Conservation (phyloP, 2,329 filamentous ascomycete genomes). For the Monosporascus sp. region DNA sequence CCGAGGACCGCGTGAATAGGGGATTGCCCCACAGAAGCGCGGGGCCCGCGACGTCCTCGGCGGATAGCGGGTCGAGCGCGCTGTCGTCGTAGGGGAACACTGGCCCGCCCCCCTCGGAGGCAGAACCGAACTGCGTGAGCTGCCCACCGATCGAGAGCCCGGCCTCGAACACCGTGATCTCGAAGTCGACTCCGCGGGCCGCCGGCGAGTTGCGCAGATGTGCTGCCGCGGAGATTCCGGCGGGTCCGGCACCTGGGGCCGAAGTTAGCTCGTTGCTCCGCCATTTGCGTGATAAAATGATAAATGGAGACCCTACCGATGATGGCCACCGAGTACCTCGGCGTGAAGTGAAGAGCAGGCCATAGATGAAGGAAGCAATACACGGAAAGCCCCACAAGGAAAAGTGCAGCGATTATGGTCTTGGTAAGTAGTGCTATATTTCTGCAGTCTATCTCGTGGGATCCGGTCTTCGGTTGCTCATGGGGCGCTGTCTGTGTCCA, state of each 20-base stretch:
- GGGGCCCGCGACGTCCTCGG: constrained; percentile 19
- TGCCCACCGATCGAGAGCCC: constrained; percentile 14
- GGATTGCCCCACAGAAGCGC: constrained; percentile 16
- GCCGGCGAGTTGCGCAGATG: constrained; percentile 9
- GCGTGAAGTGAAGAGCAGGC: background rate
- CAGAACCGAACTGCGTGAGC: constrained; percentile 12
- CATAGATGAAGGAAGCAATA: background rate
- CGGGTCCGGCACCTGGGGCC: constrained; percentile 18
- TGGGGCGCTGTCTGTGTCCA: background rate
- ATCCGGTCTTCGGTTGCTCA: too few species aligned
- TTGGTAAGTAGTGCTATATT: too few species aligned
- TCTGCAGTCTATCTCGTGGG: too few species aligned
- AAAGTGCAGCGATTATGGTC: background rate
- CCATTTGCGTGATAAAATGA: background rate
- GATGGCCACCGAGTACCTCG: constrained; percentile 16
- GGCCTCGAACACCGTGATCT: constrained; percentile 19
- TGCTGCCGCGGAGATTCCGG: constrained; percentile 19
- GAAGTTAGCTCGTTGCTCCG: constrained; percentile 2
- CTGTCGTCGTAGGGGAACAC: constrained; percentile 17
- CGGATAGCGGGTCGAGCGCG: constrained; percentile 14
- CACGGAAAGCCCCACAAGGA: background rate
- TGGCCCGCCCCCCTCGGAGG: background rate
- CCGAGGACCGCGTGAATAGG: constrained; percentile 17
- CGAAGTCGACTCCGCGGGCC: constrained; percentile 5
- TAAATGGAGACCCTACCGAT: constrained; percentile 14